Evolutionary conservation across 495 filamentous ascomycete species (phyloP).

Genomic region (Bacidia gigantensis): DNA sequence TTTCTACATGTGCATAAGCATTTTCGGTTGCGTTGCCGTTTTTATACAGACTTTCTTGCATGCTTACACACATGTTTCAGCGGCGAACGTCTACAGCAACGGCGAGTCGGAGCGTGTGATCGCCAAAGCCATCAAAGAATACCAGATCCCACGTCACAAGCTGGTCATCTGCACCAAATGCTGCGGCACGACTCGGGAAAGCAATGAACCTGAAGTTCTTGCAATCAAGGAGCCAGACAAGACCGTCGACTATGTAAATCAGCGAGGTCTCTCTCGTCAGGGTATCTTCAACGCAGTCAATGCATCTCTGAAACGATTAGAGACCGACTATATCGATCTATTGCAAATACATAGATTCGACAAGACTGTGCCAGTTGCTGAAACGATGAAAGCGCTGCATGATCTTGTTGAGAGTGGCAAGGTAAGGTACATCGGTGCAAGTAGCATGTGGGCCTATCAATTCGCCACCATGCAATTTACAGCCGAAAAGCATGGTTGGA

Average conservation of each 20-base stretch:
- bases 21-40: background rate
- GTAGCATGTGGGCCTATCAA: constrained; percentile 52
- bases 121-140: constrained; percentile 33
- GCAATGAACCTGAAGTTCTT: constrained; percentile 22
- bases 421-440: constrained; percentile 55
- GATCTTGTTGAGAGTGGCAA: constrained; percentile 52
- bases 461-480: constrained; percentile 50
- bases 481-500: constrained; percentile 54
- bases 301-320: constrained; percentile 49
- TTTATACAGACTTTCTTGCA: background rate
- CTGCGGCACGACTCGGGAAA: constrained; percentile 23
- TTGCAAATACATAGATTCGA: constrained; percentile 67
- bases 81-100: constrained; percentile 19
- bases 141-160: constrained; percentile 31
- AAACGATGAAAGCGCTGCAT: constrained; percentile 62
- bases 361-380: constrained; percentile 39
- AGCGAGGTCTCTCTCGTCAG: constrained; percentile 38
- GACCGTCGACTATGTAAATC: constrained; percentile 34
- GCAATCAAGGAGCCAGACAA: constrained; percentile 21
- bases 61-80: background rate
- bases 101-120: constrained; percentile 31
- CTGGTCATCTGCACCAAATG: constrained; percentile 34
- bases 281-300: constrained; percentile 61
- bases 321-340: constrained; percentile 56
- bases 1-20: background rate